Evolutionary conservation across 805 yeast species (phyloP), one percentile per base, ranked within the genome.

Genomic region (Yarrowia divulgata): DNA sequence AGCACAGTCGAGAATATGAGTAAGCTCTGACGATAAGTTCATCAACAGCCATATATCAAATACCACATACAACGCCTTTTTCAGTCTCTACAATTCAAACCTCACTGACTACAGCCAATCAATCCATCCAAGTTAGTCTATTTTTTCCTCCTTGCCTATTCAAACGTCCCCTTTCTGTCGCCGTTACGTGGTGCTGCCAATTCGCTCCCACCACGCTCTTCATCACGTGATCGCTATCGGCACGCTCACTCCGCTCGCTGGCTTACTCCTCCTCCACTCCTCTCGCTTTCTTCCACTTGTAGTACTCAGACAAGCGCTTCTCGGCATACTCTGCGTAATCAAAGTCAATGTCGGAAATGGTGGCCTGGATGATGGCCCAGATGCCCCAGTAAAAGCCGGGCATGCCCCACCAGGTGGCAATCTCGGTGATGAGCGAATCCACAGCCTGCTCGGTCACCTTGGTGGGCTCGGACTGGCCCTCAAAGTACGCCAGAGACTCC

Each of bases 381-480:
- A 90, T 83, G 1, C 94, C 93, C 95, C 95, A 90, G 76, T 88
- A 90, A 74, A 90, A 88, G 0, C 94, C 95, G 0, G 95, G 95
- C 78, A 90, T 78, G 0, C 95, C 95, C 80, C 88, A 90, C 80
- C 85, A 89, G 4, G 82, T 76, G 14, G 80, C 77, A 29, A 90
- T 82, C 75, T 90, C 93, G 13, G 79, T 77, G 23, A 89, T 84
- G 39, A 89, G 77, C 0, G 70, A 71, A 67, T 81, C 81, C 7
- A 88, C 78, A 32, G 79, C 74, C 9, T 58, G 75, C 74, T 72
- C 75, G 0, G 74, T 16, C 4, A 70, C 70, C 2, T 45, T 35
- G 55, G 40, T 1, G n/a, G 49, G 49, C 16, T 32, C 60, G 9
- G 52, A 5, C 32, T 49, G 49, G 54, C 54, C 62, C 16, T 43